These are phyloP conservation scores for Amaranthus cruentus DNA, from an alignment of 148 eudicot species.

Conservation along the genomic window DNA sequence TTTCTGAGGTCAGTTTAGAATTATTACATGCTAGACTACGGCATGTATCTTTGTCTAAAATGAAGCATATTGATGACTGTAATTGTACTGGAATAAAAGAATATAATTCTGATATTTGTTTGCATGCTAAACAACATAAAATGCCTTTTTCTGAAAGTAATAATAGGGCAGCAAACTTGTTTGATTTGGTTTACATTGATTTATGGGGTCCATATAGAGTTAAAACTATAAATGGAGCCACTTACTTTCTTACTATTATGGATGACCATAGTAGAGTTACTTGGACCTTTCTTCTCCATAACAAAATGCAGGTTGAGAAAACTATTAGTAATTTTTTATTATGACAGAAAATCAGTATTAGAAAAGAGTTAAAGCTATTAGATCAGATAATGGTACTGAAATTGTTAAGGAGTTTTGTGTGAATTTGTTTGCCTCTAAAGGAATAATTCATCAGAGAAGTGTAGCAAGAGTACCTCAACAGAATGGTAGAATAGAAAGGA, in stretches of 20 bases:
- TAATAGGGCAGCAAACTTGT: not conserved
- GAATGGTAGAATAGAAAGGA: not conserved
- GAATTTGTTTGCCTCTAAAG: not conserved
- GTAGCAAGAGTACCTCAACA: not conserved
- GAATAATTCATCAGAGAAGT: not conserved
- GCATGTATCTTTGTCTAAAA: not conserved
- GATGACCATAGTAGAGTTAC: not conserved
- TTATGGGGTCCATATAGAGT: not conserved
- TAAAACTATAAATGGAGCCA: not conserved
- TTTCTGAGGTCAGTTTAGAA: not conserved
- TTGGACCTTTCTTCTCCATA: not conserved
- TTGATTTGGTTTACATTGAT: not conserved
- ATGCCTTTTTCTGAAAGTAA: not conserved
- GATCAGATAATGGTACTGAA: not conserved
- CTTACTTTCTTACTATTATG: not conserved
- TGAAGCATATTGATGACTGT: not conserved
- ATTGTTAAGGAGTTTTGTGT: not conserved
- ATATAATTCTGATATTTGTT: not conserved
- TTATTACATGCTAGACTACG: constrained; percentile 5
- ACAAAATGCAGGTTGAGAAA: not conserved
- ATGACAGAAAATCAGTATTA: not conserved
- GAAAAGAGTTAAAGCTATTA: no score
- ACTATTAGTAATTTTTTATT: not conserved
- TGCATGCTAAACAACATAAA: not conserved
- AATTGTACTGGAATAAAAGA: not conserved